Evolutionary conservation across 495 filamentous ascomycete genomes (phyloP).

Genomic region (Venustampulla echinocandica): DNA sequence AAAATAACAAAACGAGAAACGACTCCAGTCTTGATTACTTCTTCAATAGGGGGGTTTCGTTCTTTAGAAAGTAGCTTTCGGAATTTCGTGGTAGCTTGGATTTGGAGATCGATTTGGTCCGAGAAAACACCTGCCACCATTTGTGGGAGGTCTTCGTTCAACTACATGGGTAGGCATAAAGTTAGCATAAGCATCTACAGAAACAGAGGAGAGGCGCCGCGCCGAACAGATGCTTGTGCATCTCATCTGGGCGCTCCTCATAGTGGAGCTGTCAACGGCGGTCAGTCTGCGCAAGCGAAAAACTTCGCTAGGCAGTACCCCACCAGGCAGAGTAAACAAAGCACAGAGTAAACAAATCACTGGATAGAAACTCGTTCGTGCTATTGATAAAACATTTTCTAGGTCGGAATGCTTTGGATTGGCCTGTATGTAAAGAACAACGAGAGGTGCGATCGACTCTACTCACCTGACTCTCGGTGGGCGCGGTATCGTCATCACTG

Average conservation of each 20-base stretch:
- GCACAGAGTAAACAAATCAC: neutral
- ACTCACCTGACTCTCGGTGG: conserved; percentile 92
- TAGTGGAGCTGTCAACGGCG: conserved; percentile 8
- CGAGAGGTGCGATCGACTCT: neutral
- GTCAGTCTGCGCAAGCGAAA: conserved; percentile 18
- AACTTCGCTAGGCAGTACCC: conserved; percentile 20
- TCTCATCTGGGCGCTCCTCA: conserved; percentile 1
- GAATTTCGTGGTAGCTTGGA: conserved; percentile 98
- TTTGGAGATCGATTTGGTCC: conserved; percentile 95
- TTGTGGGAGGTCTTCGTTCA: conserved; percentile 93
- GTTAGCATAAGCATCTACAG: conserved; percentile 12
- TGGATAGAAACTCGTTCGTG: too few species aligned
- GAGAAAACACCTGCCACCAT: conserved; percentile 99
- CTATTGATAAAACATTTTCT: conserved; percentile 14
- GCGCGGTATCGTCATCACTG: conserved; percentile 92
- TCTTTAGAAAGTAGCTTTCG: conserved; percentile 96
- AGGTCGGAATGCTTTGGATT: too few species aligned
- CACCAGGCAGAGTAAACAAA: conserved; percentile 23
- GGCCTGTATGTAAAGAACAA: neutral
- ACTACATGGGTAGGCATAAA: conserved; percentile 39
- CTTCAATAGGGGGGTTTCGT: conserved; percentile 97
- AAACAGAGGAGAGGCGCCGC: neutral
- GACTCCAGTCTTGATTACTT: conserved; percentile 97
- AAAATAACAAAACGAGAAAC: conserved; percentile 97
- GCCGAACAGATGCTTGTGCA: neutral